Conservation (phyloP, 192 early-diverging fungal genomes). For the Linnemannia schmuckeri region DNA sequence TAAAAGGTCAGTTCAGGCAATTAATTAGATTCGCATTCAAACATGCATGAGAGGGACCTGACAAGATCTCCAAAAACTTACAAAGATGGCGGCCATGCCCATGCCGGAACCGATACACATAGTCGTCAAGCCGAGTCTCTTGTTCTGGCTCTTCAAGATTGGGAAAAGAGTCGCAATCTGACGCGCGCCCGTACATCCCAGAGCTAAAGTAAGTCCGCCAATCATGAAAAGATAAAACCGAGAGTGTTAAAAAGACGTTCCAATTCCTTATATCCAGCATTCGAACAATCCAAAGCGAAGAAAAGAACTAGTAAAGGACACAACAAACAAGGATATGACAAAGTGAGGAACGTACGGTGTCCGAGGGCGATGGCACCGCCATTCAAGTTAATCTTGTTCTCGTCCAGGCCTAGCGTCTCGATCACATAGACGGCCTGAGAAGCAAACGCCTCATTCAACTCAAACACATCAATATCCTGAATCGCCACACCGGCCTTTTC, state of each 20-base stretch:
- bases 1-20: background rate
- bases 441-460: constrained; percentile 98
- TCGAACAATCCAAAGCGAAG: too few species aligned
- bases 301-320: constrained; percentile 5
- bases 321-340: too few species aligned
- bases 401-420: constrained; percentile 86
- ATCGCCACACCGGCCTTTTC: constrained; percentile 82
- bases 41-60: background rate
- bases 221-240: constrained; percentile 80
- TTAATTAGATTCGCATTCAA: background rate
- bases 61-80: background rate
- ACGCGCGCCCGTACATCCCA: constrained; percentile 93
- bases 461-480: constrained; percentile 87
- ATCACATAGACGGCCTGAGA: constrained; percentile 94
- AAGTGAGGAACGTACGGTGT: constrained; percentile 26
- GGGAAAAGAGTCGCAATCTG: constrained; percentile 95
- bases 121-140: constrained; percentile 50
- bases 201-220: constrained; percentile 62
- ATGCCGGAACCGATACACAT: constrained; percentile 60
- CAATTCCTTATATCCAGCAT: too few species aligned
- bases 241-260: constrained; percentile 63
- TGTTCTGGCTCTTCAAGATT: constrained; percentile 70
- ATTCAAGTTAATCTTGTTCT: constrained; percentile 94
- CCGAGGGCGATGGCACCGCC: constrained; percentile 49
- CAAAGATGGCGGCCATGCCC: constrained; percentile 35